These are phyloP conservation scores for Herpetomonas muscarum DNA, from an alignment of 208 protist species.

Conservation along the genomic window DNA sequence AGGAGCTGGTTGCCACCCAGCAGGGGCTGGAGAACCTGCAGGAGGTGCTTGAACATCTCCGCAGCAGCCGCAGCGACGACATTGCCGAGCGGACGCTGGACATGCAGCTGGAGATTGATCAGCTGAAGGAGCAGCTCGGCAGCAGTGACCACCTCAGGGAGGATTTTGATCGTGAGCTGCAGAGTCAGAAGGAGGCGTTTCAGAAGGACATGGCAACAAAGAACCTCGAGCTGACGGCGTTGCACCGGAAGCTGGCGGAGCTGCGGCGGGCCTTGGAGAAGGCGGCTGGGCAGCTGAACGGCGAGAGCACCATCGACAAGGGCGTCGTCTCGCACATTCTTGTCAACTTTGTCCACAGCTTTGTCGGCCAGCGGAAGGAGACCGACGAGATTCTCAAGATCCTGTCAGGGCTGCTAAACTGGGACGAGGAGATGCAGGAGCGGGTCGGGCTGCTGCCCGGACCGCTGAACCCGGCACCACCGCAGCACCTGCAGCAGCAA, in stretches of 20 bases:
- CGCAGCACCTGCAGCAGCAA: slow-evolving; percentile 10
- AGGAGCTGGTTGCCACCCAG: slow-evolving; percentile 30
- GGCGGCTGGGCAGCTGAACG: slow-evolving; percentile 53
- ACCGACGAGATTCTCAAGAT: slow-evolving; percentile 77
- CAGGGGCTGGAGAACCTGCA: slow-evolving; percentile 31
- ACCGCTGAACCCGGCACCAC: slow-evolving; percentile 48
- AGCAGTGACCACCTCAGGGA: not conserved
- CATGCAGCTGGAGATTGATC: slow-evolving; percentile 44
- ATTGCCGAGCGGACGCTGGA: slow-evolving; percentile 30
- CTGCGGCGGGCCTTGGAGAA: slow-evolving; percentile 56
- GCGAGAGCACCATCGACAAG: slow-evolving; percentile 75
- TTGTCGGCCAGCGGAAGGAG: slow-evolving; percentile 43
- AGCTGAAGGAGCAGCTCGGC: slow-evolving; percentile 27
- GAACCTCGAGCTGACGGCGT: slow-evolving; percentile 52
- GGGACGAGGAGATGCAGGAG: slow-evolving; percentile 79
- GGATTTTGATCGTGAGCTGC: not conserved
- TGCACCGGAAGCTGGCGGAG: slow-evolving; percentile 79
- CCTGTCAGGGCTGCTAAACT: slow-evolving; percentile 65
- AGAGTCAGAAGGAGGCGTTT: slow-evolving; percentile 18
- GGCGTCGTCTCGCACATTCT: slow-evolving; percentile 73
- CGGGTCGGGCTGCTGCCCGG: slow-evolving; percentile 69
- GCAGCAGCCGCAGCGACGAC: slow-evolving; percentile 24
- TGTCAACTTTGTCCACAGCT: slow-evolving; percentile 82
- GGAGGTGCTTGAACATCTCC: slow-evolving; percentile 36
- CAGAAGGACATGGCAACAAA: slow-evolving; percentile 41